These are phyloP conservation scores for Phialophora tarda DNA, from an alignment of 2,329 filamentous ascomycete genomes.

Conservation along the genomic window DNA sequence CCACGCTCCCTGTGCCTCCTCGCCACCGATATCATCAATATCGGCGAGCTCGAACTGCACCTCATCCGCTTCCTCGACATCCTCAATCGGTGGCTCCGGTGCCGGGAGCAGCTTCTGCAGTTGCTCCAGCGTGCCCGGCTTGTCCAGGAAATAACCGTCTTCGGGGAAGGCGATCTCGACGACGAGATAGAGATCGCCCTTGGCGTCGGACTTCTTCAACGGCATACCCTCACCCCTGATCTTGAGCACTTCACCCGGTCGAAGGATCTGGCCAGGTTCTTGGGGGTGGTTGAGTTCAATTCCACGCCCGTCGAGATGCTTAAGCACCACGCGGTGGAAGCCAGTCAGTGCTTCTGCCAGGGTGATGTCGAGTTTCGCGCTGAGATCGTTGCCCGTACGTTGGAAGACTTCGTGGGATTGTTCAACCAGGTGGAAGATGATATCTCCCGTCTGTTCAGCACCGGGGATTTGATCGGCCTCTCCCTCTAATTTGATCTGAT, in stretches of 20 bases:
- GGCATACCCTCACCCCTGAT: conserved; percentile 94
- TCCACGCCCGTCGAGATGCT: conserved; percentile 90
- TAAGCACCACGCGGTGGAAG: conserved; percentile 87
- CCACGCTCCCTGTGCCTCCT: conserved; percentile 53
- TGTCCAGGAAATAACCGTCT: conserved; percentile 76
- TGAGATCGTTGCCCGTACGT: conserved; percentile 81
- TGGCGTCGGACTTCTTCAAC: conserved; percentile 78
- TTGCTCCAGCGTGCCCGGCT: conserved; percentile 66
- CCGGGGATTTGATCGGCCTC: conserved; percentile 87
- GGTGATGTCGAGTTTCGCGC: conserved; percentile 78
- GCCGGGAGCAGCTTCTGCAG: conserved; percentile 77
- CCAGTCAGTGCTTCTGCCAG: conserved; percentile 84
- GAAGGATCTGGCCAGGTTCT: conserved; percentile 77
- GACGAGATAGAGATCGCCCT: conserved; percentile 84
- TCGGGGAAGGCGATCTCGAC: conserved; percentile 89
- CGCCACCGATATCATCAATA: conserved; percentile 69
- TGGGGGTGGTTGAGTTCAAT: conserved; percentile 79
- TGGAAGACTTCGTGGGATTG: conserved; percentile 80
- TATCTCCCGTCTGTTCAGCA: conserved; percentile 87
- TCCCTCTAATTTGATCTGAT: conserved; percentile 86
- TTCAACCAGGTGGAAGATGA: conserved; percentile 86
- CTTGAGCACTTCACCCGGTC: conserved; percentile 84
- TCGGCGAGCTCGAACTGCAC: conserved; percentile 84
- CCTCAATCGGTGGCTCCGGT: conserved; percentile 64
- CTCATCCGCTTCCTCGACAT: conserved; percentile 78